Evolutionary conservation across 2,329 filamentous ascomycete genomes (phyloP), one percentile per base, ranked within the genome.

Genomic region (Phoma sp.): DNA sequence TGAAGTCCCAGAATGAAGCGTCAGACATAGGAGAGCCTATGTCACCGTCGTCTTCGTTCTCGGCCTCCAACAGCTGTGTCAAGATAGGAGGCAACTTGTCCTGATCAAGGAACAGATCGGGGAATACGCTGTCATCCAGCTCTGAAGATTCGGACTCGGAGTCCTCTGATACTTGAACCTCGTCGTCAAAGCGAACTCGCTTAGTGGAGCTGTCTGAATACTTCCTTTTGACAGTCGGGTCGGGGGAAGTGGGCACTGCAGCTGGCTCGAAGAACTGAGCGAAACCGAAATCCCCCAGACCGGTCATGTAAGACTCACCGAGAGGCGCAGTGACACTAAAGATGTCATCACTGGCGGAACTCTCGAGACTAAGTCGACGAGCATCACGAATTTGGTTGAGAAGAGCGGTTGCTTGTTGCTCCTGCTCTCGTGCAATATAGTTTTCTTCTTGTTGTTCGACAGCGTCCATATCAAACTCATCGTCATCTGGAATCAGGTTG

Each of bases 391-490:
- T 68, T 45, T 70, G 62, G 53, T 64, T 64, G 49, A 69, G 66
- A 18, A 73, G 58, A 35, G 64, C 59, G 39, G 66, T 68, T 24
- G 65, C 61, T 45, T 66, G 64, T 39, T 71, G 65, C 58, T 67
- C 61, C 48, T 62, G 65, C 22, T 74, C 69, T 47, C 70, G 66
- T 8, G 90, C 79, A 58, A 93, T 90, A 64, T 88, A 85, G 73
- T 86, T 82, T 78, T 92, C 90, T 83, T 95, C 90, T 79, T 86
- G 83, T 80, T 87, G 85, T 68, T 89, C 84, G 51, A 93, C 85
- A 80, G 90, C 85, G 61, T 89, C 85, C 73, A 93, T 88, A 72
- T 93, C 90, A 60, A 91, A 88, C 58, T 93, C 90, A 9, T 86
- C 88, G 38, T 72, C 69, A 65, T 93, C 90, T 62, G 85, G 90